Evolutionary conservation across 139 green algal genomes (phyloP), one percentile per base, ranked within the genome.

Genomic region (Deuterostichococcus epilithicus): DNA sequence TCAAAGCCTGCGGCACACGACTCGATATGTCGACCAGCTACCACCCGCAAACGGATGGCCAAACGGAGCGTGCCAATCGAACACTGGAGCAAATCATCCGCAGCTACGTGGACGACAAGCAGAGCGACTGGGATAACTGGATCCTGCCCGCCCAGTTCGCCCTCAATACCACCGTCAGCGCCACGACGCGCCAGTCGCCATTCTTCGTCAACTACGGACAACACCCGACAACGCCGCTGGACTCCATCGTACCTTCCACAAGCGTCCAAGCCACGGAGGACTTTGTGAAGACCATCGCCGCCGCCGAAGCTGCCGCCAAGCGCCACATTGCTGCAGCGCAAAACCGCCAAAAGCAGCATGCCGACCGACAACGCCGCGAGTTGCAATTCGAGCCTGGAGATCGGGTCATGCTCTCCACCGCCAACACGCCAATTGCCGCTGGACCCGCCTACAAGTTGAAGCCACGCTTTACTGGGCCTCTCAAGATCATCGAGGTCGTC

Each of bases 61-160:
- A 93, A 70, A 91, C 86, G 10, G 90, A 93, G 44, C 82, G 86
- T 30, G 78, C 78, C 0, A 90, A 92, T 47, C 80, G 85, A 0
- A 42, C 81, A 0, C n/a, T 92, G 5, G 74, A 94, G 45, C 87
- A 95, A 18, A 83, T 86, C 47, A 65, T 92, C 5, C 60, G 86
- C 1, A 34, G 76, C 30, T 91, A 84, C 52, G 75, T 89, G 0
- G 39, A 69, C 39, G 20, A 44, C 23, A 25, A 68, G 0, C 76
- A 85, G 39, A 60, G 70, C 18, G 76, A 89, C 38, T 94, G 88
- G 88, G 87, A 88, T 36, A 15, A 76, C 1, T 32, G 74, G 0
- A 58, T 91, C 0, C 25, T 77, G 20, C 1, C 71, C 20, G 71
- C 74, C 60, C 82, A 91, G 44, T 90, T 91, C 78, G 82, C 83